phyloP scores from a whole-genome alignment of 2,329 filamentous ascomycete species.

The Ophiostoma montium region DNA sequence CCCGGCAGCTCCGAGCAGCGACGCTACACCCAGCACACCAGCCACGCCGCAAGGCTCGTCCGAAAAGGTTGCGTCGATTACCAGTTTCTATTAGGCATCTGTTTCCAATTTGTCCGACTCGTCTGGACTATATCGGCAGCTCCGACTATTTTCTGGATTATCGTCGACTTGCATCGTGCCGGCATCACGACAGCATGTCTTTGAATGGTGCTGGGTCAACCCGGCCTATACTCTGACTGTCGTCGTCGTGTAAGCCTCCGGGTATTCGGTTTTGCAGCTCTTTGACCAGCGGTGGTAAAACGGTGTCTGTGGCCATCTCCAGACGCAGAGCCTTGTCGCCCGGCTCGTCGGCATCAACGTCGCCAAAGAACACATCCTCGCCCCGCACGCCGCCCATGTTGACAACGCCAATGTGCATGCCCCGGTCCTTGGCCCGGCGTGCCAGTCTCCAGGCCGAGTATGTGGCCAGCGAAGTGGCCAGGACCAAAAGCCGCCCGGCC shows the following conservation, averaged over 20 bases:
- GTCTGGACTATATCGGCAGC: no score
- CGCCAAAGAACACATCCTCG: constrained; percentile 56
- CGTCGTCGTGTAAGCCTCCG: neutral
- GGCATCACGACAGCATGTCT: constrained; percentile 41
- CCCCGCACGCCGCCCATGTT: constrained; percentile 77
- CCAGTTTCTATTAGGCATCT: constrained; percentile 13
- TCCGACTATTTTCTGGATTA: no score
- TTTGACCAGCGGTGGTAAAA: constrained; percentile 43
- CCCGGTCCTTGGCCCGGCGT: constrained; percentile 65
- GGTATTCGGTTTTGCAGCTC: constrained; percentile 26
- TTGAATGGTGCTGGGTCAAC: constrained; percentile 33
- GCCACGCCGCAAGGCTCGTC: neutral
- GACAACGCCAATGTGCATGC: constrained; percentile 74
- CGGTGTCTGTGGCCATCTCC: constrained; percentile 41
- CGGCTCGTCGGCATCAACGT: constrained; percentile 35
- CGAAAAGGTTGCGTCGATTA: constrained; percentile 7
- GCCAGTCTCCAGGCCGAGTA: constrained; percentile 90
- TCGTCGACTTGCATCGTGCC: no score
- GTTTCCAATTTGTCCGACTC: constrained; percentile 12
- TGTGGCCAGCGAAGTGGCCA: constrained; percentile 85
- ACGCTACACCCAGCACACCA: neutral
- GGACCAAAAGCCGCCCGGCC: constrained; percentile 58
- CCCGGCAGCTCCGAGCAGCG: neutral
- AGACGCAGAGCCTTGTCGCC: constrained; percentile 41
- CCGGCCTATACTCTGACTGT: constrained; percentile 9